Base-by-base conservation (phyloP, 192 early-diverging fungal genomes). In the Geranomyces variabilis region DNA sequence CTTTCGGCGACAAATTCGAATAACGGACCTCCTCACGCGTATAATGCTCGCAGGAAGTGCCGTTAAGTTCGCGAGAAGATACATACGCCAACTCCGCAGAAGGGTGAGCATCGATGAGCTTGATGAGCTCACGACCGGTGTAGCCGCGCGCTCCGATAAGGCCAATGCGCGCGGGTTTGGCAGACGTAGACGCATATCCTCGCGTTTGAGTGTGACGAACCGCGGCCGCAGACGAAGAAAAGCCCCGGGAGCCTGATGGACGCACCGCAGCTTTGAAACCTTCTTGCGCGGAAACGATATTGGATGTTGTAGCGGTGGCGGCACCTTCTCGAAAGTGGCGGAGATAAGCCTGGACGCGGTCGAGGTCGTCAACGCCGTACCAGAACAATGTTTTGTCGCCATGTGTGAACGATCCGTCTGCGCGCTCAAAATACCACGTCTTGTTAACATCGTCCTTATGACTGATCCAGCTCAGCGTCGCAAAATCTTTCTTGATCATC, bases 101-200 rank as follows among this genome's bases (percentile, higher is more conserved):
- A 53, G 94, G 96, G 75, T 99, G 97, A 19, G 80, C 84, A 70
- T 74, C 88, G 61, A 99, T 88, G 12, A 99, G 81, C 57, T 87
- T 84, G 73, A 99, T 96, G 56, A 99, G 85, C 79, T 99, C 95
- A 60, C 90, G 92, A 10, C 97, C 97, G 24, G 97, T 99, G 77
- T 92, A 95, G 24, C 97, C 97, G 63, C 97, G 93, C 29, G 97
- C 97, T 44, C 97, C 97, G 67, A 99, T 96, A 33, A 99, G 83
- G 29, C 96, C 96, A 44, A 99, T 77, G 17, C 70, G 66, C 5
- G 75, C 36, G 45, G 28, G 14, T 15, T 43, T 15, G 31, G 63
- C 29, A 48, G 65, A 26, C 13, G 67, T 22, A 34, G 69, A 22
- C 7, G 73, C 14, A 36, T 58, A 74, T 6, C 59, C 57, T 12